Evolutionary conservation across 192 early-diverging fungal species (phyloP).

Genomic region (Rhizophagus clarus): DNA sequence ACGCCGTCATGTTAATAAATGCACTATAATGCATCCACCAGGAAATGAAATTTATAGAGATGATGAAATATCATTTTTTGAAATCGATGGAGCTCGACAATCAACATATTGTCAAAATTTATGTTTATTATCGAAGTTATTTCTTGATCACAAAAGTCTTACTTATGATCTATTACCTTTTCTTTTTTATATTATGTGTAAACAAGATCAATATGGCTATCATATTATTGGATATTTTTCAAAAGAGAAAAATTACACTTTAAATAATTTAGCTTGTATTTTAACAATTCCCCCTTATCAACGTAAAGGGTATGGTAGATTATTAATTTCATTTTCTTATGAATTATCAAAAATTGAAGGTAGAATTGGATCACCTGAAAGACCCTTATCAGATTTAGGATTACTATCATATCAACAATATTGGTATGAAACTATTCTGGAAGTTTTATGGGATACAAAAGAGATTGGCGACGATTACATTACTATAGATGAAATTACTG

Average conservation of each 20-base stretch:
- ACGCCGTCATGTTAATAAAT: constrained; percentile 82
- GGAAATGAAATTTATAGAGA: constrained; percentile 98
- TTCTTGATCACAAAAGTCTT: constrained; percentile 98
- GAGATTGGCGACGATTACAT: background rate
- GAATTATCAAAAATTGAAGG: constrained; percentile 92
- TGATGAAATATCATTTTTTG: constrained; percentile 87
- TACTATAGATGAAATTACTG: background rate
- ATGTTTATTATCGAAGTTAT: constrained; percentile 93
- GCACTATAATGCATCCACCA: constrained; percentile 88
- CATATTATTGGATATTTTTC: constrained; percentile 97
- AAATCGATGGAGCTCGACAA: constrained; percentile 94
- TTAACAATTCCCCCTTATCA: constrained; percentile 96
- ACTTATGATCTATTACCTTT: constrained; percentile 99
- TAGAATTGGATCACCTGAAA: constrained; percentile 93
- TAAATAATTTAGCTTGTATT: constrained; percentile 98
- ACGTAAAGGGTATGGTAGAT: constrained; percentile 90
- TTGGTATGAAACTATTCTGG: constrained; percentile 90
- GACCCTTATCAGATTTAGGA: constrained; percentile 96
- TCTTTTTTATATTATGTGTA: constrained; percentile 93
- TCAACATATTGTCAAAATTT: constrained; percentile 92
- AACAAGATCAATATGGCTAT: constrained; percentile 79
- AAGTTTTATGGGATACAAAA: constrained; percentile 47
- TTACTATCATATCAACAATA: constrained; percentile 94
- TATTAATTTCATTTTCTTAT: constrained; percentile 94
- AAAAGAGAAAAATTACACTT: constrained; percentile 94